Base-by-base conservation (phyloP, 805 yeast genomes). In the Ogataea methylovora region DNA sequence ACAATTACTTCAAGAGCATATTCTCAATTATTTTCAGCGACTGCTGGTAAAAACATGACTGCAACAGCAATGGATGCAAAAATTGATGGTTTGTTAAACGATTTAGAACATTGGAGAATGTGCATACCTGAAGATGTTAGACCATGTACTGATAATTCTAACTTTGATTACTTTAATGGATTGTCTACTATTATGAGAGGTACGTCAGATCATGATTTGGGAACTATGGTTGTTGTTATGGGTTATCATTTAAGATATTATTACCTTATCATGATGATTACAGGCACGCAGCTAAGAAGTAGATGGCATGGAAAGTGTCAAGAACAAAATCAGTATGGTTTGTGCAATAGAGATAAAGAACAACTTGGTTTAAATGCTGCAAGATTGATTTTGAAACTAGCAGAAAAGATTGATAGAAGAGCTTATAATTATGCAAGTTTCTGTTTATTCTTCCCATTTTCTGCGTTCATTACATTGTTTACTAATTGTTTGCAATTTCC, bases 391-490 rank as follows among this genome's bases (percentile, higher is more conserved):
- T 30, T 56, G 18, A 32, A 27, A n/a, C 22, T 56, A 28, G 34
- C 51, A 1, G 26, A 35, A 28, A 18, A 33, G 10, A 35, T 46
- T 14, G 46, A 48, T 33, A 12, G 14, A 4, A 32, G 32, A 7
- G 36, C 42, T 13, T 19, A 37, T 0, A 37, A 41, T 21, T 49
- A 40, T 33, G 39, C 46, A 5, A 42, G 42, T 21, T 50, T 48
- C 30, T 41, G 45, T 22, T 28, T 46, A 4, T 56, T 48, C 37
- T 58, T 48, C 34, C 56, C 61, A 13, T 51, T 60, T 29, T 41
- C 54, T 40, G 57, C 62, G 4, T 54, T 46, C 32, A 36, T 60
- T 24, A 40, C 57, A 1, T 32, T 60, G 12, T 42, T 52, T 36
- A 51, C 54, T 10, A 48, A 44, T 13, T 43, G 48, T 27, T 25